Conservation (phyloP, 192 early-diverging fungal genomes). For the Tieghemiomyces parasiticus region DNA sequence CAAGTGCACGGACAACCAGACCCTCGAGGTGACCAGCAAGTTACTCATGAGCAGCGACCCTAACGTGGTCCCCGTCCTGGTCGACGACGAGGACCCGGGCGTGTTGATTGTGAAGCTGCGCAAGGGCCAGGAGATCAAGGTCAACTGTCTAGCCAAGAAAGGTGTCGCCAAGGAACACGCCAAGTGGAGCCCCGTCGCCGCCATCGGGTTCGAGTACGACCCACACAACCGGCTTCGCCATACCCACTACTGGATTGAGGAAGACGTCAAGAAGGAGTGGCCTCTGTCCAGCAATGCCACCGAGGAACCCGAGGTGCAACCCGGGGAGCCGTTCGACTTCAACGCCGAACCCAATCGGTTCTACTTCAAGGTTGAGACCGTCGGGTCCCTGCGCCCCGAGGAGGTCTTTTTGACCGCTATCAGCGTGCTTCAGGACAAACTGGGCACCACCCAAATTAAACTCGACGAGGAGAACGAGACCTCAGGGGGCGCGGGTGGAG, state of each 20-base stretch:
- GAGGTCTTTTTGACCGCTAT: conserved; percentile 51
- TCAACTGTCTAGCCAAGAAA: conserved; percentile 90
- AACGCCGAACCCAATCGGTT: conserved; percentile 65
- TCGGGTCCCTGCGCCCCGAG: conserved; percentile 60
- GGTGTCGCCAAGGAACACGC: conserved; percentile 96
- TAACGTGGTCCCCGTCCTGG: conserved; percentile 46
- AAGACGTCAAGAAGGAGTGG: conserved; percentile 75
- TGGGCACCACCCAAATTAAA: conserved; percentile 49
- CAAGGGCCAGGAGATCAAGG: conserved; percentile 80
- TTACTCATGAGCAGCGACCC: conserved; percentile 66
- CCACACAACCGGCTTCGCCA: conserved; percentile 89
- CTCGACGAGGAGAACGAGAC: conserved; percentile 21
- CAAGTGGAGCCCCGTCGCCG: conserved; percentile 88
- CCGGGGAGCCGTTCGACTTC: conserved; percentile 47
- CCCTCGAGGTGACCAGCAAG: conserved; percentile 63
- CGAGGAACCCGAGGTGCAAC: conserved; percentile 33
- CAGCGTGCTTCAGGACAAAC: conserved; percentile 55
- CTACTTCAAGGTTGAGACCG: conserved; percentile 67
- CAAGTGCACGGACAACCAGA: conserved; percentile 63
- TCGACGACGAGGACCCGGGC: conserved; percentile 49
- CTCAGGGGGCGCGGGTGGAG: neutral
- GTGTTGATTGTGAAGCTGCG: conserved; percentile 78
- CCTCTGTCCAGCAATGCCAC: conserved; percentile 46
- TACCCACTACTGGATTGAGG: conserved; percentile 87
- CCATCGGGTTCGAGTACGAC: conserved; percentile 90